Conservation (phyloP, 2,329 filamentous ascomycete species). For the Calonectria montana region DNA sequence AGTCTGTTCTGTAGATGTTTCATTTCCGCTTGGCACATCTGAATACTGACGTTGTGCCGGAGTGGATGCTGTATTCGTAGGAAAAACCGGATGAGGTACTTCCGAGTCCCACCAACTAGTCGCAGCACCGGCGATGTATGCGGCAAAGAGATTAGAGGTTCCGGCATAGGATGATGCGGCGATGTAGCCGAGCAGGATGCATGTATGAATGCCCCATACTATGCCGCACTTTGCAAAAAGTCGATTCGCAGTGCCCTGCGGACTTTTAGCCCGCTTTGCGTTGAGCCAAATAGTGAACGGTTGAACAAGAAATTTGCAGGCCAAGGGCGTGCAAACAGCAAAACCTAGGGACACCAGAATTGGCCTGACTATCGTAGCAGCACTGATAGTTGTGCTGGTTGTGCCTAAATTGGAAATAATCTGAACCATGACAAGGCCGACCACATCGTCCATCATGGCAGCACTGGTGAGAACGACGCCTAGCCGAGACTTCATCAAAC, state of each 20-base stretch:
- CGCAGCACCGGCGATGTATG: slow-evolving; percentile 70
- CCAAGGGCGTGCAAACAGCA: slow-evolving; percentile 57
- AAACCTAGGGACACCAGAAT: slow-evolving; percentile 63
- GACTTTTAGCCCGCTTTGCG: slow-evolving; percentile 38
- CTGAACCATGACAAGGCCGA: slow-evolving; percentile 81
- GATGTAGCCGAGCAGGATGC: slow-evolving; percentile 61
- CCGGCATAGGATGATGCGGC: slow-evolving; percentile 68
- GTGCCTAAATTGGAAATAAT: slow-evolving; percentile 74
- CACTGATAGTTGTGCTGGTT: slow-evolving; percentile 35
- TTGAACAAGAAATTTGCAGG: slow-evolving; percentile 57
- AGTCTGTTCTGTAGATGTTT: neutral
- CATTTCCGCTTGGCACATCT: neutral
- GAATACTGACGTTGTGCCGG: neutral
- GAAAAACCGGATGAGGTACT: slow-evolving; percentile 35
- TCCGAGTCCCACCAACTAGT: slow-evolving; percentile 70
- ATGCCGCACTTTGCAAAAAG: slow-evolving; percentile 40
- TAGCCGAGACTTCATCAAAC: slow-evolving; percentile 55
- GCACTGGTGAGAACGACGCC: slow-evolving; percentile 76
- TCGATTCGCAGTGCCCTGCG: neutral
- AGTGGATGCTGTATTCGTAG: neutral
- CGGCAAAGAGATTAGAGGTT: slow-evolving; percentile 71
- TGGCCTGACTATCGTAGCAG: slow-evolving; percentile 55
- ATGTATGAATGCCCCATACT: slow-evolving; percentile 59
- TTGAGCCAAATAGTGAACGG: slow-evolving; percentile 55
- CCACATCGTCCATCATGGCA: slow-evolving; percentile 86